Base-by-base conservation (phyloP, 2,329 filamentous ascomycete genomes). In the Calonectria leucothoes region DNA sequence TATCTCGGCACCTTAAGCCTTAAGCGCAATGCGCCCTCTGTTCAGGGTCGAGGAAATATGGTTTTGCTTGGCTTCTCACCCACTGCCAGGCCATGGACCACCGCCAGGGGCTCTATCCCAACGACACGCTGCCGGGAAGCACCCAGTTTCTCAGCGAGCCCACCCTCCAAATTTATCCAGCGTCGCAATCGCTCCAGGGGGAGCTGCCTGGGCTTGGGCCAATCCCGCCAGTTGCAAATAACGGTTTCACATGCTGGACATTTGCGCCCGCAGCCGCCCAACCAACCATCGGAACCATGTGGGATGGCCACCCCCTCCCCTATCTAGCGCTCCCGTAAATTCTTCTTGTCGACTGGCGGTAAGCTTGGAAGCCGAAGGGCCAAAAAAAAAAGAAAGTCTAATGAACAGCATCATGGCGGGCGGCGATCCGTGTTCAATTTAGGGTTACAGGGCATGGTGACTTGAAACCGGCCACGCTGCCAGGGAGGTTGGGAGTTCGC, bases 251-350 rank as follows among this genome's bases (percentile, higher is more conserved):
- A 75, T 66, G 71, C 49, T 64, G 67, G 64, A 67, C 72, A 33
- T 55, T 49, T 75, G 75, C 77, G 77, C 77, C 77, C 77, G 75
- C 77, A 78, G 23, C 70, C 74, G n/a, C n/a, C n/a, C n/a, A 72
- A 17, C 74, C 73, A 65, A 66, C 66, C 69, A 69, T 71, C 65
- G 49, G 39, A 42, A n/a, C 69, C 72, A 74, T 69, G 66, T 52
- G 70, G 42, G 52, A 12, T 42, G 25, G 25, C 51, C 27, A 48
- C 55, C 72, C 71, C 68, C 12, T 11, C 25, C n/a, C 42, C 42
- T 45, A 45, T 20, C 20, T 61, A 61, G 55, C n/a, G 55, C 55
- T 61, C 55, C 55, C 55, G 55, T 61, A 39, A 39, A 29, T 61
- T 61, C 55, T 20, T 61, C 55, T 33, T 11, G n/a, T 17, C n/a